phyloP scores from a whole-genome alignment of 768 basidiomycete species.

The Collybia sp. region DNA sequence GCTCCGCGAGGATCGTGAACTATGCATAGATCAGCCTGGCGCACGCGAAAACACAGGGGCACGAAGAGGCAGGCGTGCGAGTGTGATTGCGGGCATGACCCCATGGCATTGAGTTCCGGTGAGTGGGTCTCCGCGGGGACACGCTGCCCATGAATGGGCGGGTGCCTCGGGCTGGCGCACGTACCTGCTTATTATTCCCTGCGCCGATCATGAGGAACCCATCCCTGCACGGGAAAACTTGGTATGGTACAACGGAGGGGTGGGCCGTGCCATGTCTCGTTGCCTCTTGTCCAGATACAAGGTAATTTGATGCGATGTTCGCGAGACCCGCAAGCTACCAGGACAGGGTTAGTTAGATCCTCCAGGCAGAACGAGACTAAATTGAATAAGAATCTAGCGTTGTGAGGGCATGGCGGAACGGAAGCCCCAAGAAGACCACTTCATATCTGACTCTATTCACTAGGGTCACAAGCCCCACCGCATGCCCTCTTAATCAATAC shows the following conservation, averaged over 20 bases:
- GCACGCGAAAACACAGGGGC: background rate
- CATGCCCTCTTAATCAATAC: no score
- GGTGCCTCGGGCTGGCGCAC: background rate
- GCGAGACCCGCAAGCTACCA: conserved; percentile 81
- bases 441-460: no score
- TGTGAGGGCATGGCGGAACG: no score
- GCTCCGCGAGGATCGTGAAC: conserved; percentile 66
- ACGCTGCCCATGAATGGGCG: background rate
- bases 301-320: conserved; percentile 91
- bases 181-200: conserved; percentile 83
- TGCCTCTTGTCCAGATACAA: conserved; percentile 82
- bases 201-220: conserved; percentile 93
- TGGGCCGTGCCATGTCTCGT: conserved; percentile 88
- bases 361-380: background rate
- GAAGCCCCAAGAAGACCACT: no score
- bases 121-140: background rate
- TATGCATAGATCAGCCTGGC: conserved; percentile 20
- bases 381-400: background rate
- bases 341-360: no score
- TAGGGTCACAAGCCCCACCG: no score
- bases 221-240: conserved; percentile 83
- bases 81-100: no score
- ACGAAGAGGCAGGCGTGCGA: background rate
- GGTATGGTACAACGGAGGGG: conserved; percentile 91
- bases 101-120: background rate